Evolutionary conservation across 1,284 basidiomycete species (phyloP).

Genomic region (Boletellus deceptivus): DNA sequence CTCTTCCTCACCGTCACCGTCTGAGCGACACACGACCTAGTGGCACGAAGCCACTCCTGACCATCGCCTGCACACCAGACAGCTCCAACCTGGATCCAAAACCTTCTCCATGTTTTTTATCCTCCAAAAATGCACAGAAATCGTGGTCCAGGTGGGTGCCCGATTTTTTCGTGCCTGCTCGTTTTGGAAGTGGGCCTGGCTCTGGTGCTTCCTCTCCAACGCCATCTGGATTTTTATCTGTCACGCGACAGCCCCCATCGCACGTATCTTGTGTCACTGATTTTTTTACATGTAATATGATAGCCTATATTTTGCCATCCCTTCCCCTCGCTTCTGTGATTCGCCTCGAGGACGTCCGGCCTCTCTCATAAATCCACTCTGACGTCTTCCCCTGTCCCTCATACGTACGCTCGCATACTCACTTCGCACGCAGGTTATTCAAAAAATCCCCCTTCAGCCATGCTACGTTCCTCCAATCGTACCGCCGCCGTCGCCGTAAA

Average conservation of each 20-base stretch:
- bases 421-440: slow-evolving; percentile 43
- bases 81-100: slow-evolving; percentile 47
- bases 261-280: slow-evolving; percentile 32
- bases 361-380: slow-evolving; percentile 24
- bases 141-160: slow-evolving; percentile 45
- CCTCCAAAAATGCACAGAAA: slow-evolving; percentile 47
- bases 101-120: slow-evolving; percentile 49
- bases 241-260: slow-evolving; percentile 38
- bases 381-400: slow-evolving; percentile 23
- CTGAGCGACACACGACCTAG: slow-evolving; percentile 31
- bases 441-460: slow-evolving; percentile 57
- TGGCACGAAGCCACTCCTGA: slow-evolving; percentile 32
- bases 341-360: slow-evolving; percentile 13
- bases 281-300: slow-evolving; percentile 39
- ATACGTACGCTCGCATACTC: slow-evolving; percentile 27
- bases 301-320: slow-evolving; percentile 16
- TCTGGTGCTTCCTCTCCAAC: slow-evolving; percentile 24
- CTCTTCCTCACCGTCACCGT: slow-evolving; percentile 33
- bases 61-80: slow-evolving; percentile 16
- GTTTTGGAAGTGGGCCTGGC: slow-evolving; percentile 25
- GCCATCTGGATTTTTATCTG: slow-evolving; percentile 33
- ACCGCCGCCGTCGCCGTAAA: slow-evolving; percentile 50
- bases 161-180: slow-evolving; percentile 22
- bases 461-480: slow-evolving; percentile 68
- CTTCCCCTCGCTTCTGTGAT: slow-evolving; percentile 23